Evolutionary conservation across 306 rosid species (phyloP), one percentile per base, ranked within the genome.

Genomic region (Luffa acutangula): DNA sequence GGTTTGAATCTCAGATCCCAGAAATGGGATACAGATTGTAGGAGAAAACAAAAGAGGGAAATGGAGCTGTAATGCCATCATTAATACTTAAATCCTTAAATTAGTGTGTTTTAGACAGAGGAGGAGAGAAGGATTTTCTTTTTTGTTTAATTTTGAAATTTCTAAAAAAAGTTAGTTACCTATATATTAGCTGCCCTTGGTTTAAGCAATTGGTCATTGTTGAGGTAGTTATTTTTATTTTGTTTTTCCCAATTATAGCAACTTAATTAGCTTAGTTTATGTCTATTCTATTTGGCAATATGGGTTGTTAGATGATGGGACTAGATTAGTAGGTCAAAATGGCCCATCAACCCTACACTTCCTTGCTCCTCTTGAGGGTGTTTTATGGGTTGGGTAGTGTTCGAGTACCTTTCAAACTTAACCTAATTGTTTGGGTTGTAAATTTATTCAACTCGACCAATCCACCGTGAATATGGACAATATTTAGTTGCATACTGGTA

Each of bases 1-100:
- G 76, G 57, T 41, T 71, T 71, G 39, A 25, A 12, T 25, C 46
- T 48, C 10, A 43, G 17, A 12, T 64, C 18, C 76, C 56, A 45
- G 20, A 13, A 70, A 70, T 70, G 9, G 37, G 37, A 70, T 42
- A 36, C 10, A 45, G 56, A 70, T 70, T 21, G 9, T 12, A 21
- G 56, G 31, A 9, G 33, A 39, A 46, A 33, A 34, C 33, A 45
- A 71, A 69, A 43, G 6, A 71, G 57, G 20, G 39, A 45, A 71
- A 21, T 45, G 56, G 41, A 71, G 76, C 37, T 71, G 56, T 45
- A 45, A 71, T 71, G 39, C n/a, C 76, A 71, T 45, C 18, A 21
- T 70, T 71, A 71, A 71, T 45, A 71, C 76, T 70, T 70, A 3
- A 45, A 45, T 46, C 20, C 76, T 71, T 21, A 71, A 71, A 45